Conservation (phyloP, 371 early-diverging fungal species). For the Catenaria anguillulae region DNA sequence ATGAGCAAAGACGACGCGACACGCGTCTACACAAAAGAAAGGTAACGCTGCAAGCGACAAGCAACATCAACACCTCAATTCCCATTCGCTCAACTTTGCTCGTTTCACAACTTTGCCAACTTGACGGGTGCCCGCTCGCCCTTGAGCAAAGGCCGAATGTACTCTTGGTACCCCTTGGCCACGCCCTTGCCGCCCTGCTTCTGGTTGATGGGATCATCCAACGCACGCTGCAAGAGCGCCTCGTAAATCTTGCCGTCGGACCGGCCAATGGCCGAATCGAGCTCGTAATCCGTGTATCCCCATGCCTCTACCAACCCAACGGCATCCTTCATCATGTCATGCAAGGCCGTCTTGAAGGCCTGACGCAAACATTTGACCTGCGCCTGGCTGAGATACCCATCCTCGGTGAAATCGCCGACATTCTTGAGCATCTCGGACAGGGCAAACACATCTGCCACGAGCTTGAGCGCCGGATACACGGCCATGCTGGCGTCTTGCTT, state of each 20-base stretch:
- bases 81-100: too few species aligned
- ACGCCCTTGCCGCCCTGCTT: slow-evolving; percentile 26
- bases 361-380: neutral
- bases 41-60: too few species aligned
- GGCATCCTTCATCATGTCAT: slow-evolving; percentile 6
- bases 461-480: slow-evolving; percentile 3
- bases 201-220: slow-evolving; percentile 46
- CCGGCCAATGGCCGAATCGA: slow-evolving; percentile 62
- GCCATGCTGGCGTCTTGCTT: neutral
- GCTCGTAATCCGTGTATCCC: slow-evolving; percentile 51
- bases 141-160: slow-evolving; percentile 16
- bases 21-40: too few species aligned
- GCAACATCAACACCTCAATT: too few species aligned
- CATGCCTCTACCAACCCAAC: slow-evolving; percentile 9
- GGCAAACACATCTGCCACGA: neutral
- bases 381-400: slow-evolving; percentile 8
- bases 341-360: neutral
- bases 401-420: slow-evolving; percentile 9
- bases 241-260: slow-evolving; percentile 63
- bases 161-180: slow-evolving; percentile 36
- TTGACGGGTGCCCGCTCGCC: neutral
- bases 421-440: neutral
- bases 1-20: too few species aligned
- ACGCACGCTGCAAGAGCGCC: slow-evolving; percentile 46
- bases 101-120: neutral